Percentiles rank a stretch among this genome's conserved stretches.
phyloP scores from a whole-genome alignment of 805 yeast genomes.

The Lachancea nothofagi region DNA sequence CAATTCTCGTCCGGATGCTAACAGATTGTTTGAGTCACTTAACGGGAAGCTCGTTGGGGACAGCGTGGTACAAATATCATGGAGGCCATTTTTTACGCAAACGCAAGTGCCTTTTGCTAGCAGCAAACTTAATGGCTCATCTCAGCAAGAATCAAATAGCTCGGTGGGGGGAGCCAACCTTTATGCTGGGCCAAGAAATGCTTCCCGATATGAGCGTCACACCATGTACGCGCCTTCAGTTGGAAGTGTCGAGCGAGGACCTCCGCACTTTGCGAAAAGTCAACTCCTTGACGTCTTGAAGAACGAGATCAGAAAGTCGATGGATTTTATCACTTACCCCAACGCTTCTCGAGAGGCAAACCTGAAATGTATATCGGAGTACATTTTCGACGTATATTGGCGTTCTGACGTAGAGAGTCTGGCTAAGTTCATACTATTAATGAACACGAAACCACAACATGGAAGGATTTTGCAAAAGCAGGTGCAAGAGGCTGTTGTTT shows the following conservation, averaged over 20 bases:
- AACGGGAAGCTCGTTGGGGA: slow-evolving; percentile 29
- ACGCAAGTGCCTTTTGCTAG: not conserved
- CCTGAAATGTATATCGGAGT: slow-evolving; percentile 31
- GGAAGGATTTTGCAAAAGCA: slow-evolving; percentile 25
- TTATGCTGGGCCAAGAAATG: not conserved
- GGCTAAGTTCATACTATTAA: slow-evolving; percentile 18
- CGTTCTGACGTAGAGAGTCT: slow-evolving; percentile 24
- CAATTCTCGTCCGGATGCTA: slow-evolving; percentile 19
- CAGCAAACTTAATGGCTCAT: not conserved
- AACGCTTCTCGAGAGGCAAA: slow-evolving; percentile 33
- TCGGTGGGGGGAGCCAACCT: not conserved
- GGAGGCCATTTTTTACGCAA: slow-evolving; percentile 12
- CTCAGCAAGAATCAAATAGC: not conserved
- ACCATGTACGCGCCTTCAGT: not conserved
- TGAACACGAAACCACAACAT: slow-evolving; percentile 20
- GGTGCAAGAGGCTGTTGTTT: slow-evolving; percentile 25
- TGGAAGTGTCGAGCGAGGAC: not conserved
- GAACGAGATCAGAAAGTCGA: slow-evolving; percentile 27
- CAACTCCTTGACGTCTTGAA: slow-evolving; percentile 22
- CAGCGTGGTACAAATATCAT: slow-evolving; percentile 21
- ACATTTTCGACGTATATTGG: slow-evolving; percentile 36
- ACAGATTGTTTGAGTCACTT: slow-evolving; percentile 17
- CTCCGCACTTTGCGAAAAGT: slow-evolving; percentile 4
- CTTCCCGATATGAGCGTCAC: not conserved
- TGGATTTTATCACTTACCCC: slow-evolving; percentile 33